These are phyloP conservation scores for Xerocomellus dryophilus DNA, from an alignment of 768 basidiomycete species.

Conservation along the genomic window DNA sequence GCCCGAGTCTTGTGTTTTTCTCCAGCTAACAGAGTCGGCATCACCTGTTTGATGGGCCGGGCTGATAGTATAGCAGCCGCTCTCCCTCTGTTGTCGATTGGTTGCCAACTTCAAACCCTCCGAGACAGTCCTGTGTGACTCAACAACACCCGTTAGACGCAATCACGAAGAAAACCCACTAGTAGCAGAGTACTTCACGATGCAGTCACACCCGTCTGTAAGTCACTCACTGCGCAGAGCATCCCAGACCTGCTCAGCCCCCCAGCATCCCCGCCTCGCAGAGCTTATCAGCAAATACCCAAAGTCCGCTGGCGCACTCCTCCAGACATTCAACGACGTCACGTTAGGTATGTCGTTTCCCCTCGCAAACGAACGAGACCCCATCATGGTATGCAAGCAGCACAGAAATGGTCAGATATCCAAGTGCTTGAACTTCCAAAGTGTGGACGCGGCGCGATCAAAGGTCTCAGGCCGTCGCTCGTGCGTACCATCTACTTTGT, in stretches of 20 bases:
- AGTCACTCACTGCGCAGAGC: background rate
- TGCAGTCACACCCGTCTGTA: slow-evolving; percentile 29
- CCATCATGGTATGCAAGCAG: slow-evolving; percentile 35
- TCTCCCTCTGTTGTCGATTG: too few relatives aligned
- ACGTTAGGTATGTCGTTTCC: slow-evolving; percentile 44
- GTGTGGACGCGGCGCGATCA: slow-evolving; percentile 55
- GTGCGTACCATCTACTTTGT: slow-evolving; percentile 32
- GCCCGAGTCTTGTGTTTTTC: too few relatives aligned
- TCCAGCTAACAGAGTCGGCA: too few relatives aligned
- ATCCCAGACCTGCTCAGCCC: slow-evolving; percentile 1
- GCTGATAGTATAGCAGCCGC: too few relatives aligned
- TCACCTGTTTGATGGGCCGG: too few relatives aligned
- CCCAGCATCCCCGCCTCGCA: slow-evolving; percentile 47
- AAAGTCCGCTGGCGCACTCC: slow-evolving; percentile 53
- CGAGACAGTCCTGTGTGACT: too few relatives aligned
- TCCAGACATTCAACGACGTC: slow-evolving; percentile 77
- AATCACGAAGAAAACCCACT: too few relatives aligned
- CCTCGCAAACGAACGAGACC: background rate
- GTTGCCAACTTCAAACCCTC: too few relatives aligned
- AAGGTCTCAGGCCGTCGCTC: slow-evolving; percentile 52
- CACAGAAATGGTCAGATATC: slow-evolving; percentile 69
- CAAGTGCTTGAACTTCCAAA: slow-evolving; percentile 57
- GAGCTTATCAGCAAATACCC: slow-evolving; percentile 60
- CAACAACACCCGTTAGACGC: too few relatives aligned
- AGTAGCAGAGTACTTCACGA: too few relatives aligned